Evolutionary conservation across 2,329 filamentous ascomycete species (phyloP), one percentile per base, ranked within the genome.

Genomic region (Leptographium radiaticola): DNA sequence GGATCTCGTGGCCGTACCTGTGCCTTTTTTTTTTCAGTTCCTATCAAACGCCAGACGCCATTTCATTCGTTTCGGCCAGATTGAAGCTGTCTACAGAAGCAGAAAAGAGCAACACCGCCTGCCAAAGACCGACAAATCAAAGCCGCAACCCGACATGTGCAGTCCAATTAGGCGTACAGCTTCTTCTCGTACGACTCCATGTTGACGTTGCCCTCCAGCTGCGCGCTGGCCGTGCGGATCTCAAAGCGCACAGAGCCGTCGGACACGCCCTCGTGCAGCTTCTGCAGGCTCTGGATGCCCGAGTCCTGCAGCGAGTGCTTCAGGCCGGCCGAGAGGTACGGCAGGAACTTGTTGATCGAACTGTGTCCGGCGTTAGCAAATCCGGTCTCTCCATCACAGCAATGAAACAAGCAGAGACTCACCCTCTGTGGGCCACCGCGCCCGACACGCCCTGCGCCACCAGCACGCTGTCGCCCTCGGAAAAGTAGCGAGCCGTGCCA

Each of bases 151-250:
- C 12, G 34, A 10, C 12, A 36, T 31, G 34, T 9, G 18, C 36
- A 20, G 20, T 13, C 16, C 45, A 18, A 18, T 62, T 82, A 96
- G 64, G 89, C 89, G 73, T 95, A 98, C 62, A 98, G 86, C 81
- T 97, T 98, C 86, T 98, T 98, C 78, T 97, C 93, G 69, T 95
- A 97, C 68, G 88, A 91, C 76, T 97, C 89, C 79, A 98, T 89
- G 74, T 97, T 94, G 58, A 98, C 90, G 67, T 91, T 93, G 60
- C 93, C 93, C 77, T 98, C 93, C 56, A 94, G 79, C 79, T 95
- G 89, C 51, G 93, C 93, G 70, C 89, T 95, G 56, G 89, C 86
- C 57, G 89, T 97, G 63, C 93, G 80, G 65, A 97, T 78, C 77
- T 98, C 93, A 67, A 98, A 98, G 64, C 93, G 83, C 53, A 96